Base-by-base conservation (phyloP, 768 basidiomycete species). In the Heimioporus sp. region DNA sequence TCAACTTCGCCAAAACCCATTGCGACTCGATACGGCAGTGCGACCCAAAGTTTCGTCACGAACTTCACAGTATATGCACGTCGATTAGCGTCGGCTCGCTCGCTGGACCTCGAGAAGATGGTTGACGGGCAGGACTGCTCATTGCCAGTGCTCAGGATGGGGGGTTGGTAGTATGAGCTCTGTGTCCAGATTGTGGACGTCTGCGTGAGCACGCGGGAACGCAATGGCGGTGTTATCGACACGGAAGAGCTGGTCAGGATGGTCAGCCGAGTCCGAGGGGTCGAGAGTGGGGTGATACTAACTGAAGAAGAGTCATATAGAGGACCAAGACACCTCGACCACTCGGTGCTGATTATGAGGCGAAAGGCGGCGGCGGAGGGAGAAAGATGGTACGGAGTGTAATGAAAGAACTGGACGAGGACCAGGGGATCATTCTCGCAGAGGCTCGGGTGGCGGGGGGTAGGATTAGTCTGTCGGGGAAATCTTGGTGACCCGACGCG, bases 81-180 rank as follows among this genome's bases (percentile, higher is more conserved):
- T 85, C 87, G 15, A 90, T 99, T 50, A 93, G 93, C 31, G 92
- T 99, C 20, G 97, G 98, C 67, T 95, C 96, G 2, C 81, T 98
- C 19, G 87, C 90, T 2, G 92, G 92, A 0, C 88, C 90, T 1
- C 74, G 87, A 38, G 84, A 84, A 61, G 90, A 90, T 35, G 92
- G 92, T 2, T 90, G 91, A 83, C 97, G 93, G 92, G 86, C 87
- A 3, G 93, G 95, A 65, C 73, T 93, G 63, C 80, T n/a, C n/a
- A n/a, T n/a, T n/a, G n/a, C n/a, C n/a, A n/a, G n/a, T n/a, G n/a
- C n/a, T 94, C 34, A 87, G 86, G 9, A 71, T 97, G 48, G 86
- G 92, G 15, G 97, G 98, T 66, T 98, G 94, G 92, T 89, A 94
- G 61, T 90, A 92, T 65, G 95, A 97, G 63, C 81, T 98, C 7